Conservation (phyloP, 2,329 filamentous ascomycete genomes). For the Hypoxylon sp. region DNA sequence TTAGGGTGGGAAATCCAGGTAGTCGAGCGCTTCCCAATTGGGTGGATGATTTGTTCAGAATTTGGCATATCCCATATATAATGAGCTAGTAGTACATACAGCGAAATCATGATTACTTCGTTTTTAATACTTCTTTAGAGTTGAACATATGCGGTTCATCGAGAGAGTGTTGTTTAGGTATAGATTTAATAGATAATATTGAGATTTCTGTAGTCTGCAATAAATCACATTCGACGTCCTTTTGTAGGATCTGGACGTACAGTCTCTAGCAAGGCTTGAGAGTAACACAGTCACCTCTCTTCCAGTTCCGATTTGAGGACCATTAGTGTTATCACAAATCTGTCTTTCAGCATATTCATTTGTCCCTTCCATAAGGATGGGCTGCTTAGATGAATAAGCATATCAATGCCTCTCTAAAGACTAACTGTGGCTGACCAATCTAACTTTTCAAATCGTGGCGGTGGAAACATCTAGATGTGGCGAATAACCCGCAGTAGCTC, state of each 20-base stretch:
- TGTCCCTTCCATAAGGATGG: neutral
- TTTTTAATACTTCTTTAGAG: neutral
- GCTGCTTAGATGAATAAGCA: conserved; percentile 11
- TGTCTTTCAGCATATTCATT: neutral
- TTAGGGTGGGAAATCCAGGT: neutral
- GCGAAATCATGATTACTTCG: conserved; percentile 8
- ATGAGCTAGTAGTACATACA: conserved; percentile 25
- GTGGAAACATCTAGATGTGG: conserved; percentile 45
- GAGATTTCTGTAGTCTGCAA: neutral
- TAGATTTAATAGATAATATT: neutral
- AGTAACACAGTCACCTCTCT: neutral
- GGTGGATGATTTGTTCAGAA: neutral
- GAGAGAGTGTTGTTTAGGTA: neutral
- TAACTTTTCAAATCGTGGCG: conserved; percentile 23
- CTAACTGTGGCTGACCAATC: conserved; percentile 25
- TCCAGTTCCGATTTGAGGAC: neutral
- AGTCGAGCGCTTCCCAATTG: conserved; percentile 4
- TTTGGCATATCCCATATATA: conserved; percentile 7
- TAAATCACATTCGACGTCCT: neutral
- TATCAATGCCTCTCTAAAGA: neutral
- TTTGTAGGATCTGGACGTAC: neutral
- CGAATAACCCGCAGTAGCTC: conserved; percentile 24
- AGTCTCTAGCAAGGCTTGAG: neutral
- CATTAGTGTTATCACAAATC: neutral
- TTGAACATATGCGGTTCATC: neutral